phyloP scores from a whole-genome alignment of 306 rosid genomes.

The Glycine latifolia region DNA sequence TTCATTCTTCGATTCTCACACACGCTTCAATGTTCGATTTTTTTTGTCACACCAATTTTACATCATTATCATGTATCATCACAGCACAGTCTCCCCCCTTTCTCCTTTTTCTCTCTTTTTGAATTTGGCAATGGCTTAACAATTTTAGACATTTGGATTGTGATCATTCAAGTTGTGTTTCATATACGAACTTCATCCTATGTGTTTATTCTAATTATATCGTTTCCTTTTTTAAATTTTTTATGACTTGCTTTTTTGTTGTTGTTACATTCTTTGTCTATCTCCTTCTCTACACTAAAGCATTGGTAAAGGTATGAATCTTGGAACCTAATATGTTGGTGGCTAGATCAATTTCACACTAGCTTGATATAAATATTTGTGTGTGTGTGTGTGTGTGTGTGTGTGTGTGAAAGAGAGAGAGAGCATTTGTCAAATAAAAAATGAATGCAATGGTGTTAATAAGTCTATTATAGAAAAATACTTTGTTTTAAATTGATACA shows the following conservation, averaged over 20 bases:
- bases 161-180: not conserved
- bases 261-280: not conserved
- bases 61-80: not conserved
- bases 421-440: not conserved
- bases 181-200: constrained; percentile 43
- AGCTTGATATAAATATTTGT: not conserved
- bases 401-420: too few species aligned
- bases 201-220: constrained; percentile 35
- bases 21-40: constrained; percentile 59
- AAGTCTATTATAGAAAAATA: too few species aligned
- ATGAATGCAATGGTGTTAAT: not conserved
- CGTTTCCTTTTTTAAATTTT: too few species aligned
- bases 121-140: constrained; percentile 40
- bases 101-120: constrained; percentile 3
- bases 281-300: not conserved
- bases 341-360: not conserved
- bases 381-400: not conserved
- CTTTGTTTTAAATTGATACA: not conserved
- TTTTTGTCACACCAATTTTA: constrained; percentile 59
- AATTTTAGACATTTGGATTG: not conserved
- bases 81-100: constrained; percentile 27
- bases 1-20: constrained; percentile 59
- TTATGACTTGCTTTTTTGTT: not conserved
- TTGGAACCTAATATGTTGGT: not conserved
- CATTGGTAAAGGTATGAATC: constrained; percentile 28